Percentiles rank a stretch among this genome's conserved stretches.
These are phyloP conservation scores for Candida vaughaniae DNA, from an alignment of 805 yeast genomes.

Conservation along the genomic window DNA sequence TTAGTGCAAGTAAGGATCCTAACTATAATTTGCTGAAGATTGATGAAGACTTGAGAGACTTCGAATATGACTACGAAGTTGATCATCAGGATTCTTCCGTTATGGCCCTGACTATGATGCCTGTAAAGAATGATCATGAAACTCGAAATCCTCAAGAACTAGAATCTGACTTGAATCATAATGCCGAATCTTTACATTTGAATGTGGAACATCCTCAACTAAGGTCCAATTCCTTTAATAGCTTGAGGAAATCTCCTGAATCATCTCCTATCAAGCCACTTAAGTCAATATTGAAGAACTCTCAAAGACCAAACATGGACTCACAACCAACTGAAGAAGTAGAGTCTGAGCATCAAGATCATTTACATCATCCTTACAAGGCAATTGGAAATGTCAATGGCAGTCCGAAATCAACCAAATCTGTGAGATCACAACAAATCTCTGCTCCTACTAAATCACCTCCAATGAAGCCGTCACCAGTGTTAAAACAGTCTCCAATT, in stretches of 20 bases:
- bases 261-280: constrained; percentile 26
- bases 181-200: constrained; percentile 6
- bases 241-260: constrained; percentile 1
- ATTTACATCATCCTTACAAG: constrained; percentile 20
- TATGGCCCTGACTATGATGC: not conserved
- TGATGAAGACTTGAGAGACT: constrained; percentile 43
- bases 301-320: constrained; percentile 8
- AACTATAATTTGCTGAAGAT: constrained; percentile 33
- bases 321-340: not conserved
- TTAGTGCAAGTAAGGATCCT: constrained; percentile 13
- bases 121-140: constrained; percentile 1
- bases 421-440: not conserved
- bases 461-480: constrained; percentile 1
- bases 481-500: constrained; percentile 2
- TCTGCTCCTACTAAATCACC: not conserved
- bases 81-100: constrained; percentile 17
- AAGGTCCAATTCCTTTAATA: constrained; percentile 9
- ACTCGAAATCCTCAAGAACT: constrained; percentile 3
- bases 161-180: constrained; percentile 6
- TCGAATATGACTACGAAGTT: constrained; percentile 40
- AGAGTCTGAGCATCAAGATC: not conserved
- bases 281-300: constrained; percentile 36
- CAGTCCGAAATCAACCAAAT: not conserved
- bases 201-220: constrained; percentile 5
- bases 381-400: constrained; percentile 8